Evolutionary conservation across 1,284 basidiomycete genomes (phyloP).

Genomic region (Trametes hirsuta): DNA sequence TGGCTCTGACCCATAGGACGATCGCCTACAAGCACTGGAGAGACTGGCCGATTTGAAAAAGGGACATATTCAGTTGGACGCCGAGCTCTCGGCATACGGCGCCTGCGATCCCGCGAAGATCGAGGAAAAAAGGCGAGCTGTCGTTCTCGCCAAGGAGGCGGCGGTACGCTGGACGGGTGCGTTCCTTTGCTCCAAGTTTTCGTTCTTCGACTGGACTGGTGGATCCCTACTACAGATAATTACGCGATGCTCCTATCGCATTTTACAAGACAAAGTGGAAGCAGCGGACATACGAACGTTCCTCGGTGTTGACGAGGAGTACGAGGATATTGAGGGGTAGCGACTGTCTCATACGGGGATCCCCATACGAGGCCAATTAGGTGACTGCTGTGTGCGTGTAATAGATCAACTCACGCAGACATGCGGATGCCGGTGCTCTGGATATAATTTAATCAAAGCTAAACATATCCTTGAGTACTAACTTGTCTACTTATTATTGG

Average conservation of each 20-base stretch:
- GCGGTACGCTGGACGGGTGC: conserved; percentile 85
- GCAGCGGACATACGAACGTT: conserved; percentile 63
- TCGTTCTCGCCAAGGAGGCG: conserved; percentile 77
- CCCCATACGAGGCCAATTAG: too few relatives aligned
- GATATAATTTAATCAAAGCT: too few relatives aligned
- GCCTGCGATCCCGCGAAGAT: conserved; percentile 83
- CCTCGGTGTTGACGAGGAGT: conserved; percentile 69
- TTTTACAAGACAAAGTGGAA: conserved; percentile 66
- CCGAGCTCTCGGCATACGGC: conserved; percentile 75
- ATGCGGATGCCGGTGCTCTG: too few relatives aligned
- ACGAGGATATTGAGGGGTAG: conserved; percentile 59
- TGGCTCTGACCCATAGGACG: conserved; percentile 53
- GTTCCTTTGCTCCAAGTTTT: conserved; percentile 23
- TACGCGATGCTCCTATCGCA: conserved; percentile 57
- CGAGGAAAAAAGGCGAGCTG: conserved; percentile 72
- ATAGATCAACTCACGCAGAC: too few relatives aligned
- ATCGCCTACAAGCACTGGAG: conserved; percentile 53
- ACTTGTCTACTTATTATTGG: too few relatives aligned
- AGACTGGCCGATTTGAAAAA: conserved; percentile 54
- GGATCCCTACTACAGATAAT: conserved; percentile 28
- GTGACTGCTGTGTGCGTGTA: too few relatives aligned
- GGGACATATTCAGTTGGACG: conserved; percentile 60
- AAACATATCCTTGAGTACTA: too few relatives aligned
- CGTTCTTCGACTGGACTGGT: neutral
- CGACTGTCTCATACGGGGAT: too few relatives aligned